Conservation (phyloP, 2,329 filamentous ascomycete species). For the Helminthosporium solani region DNA sequence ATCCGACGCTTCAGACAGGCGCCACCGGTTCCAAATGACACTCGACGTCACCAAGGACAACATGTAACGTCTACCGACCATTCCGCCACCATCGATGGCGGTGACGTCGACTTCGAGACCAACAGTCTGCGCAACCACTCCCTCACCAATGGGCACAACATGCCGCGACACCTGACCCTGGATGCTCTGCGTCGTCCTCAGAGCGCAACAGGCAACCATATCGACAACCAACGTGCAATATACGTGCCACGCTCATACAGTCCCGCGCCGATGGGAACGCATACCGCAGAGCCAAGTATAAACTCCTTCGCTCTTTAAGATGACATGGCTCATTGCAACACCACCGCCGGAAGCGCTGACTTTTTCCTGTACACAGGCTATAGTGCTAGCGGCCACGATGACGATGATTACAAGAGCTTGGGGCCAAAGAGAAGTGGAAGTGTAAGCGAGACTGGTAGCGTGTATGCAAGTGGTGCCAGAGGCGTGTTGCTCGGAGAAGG, state of each 20-base stretch:
- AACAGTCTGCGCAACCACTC: not conserved
- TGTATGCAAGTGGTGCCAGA: not conserved
- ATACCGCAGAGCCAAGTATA: constrained; percentile 11
- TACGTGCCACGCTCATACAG: not conserved
- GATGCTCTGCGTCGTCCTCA: constrained; percentile 4
- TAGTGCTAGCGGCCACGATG: not conserved
- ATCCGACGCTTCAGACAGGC: constrained; percentile 32
- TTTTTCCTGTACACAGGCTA: not conserved
- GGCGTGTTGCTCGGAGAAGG: not conserved
- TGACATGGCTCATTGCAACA: not conserved
- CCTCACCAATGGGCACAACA: not conserved
- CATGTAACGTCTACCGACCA: not conserved
- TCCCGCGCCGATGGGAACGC: not conserved
- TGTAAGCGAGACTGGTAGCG: not conserved
- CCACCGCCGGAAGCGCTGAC: not conserved
- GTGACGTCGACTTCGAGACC: constrained; percentile 8
- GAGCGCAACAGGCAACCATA: not conserved
- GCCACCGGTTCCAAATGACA: constrained; percentile 31
- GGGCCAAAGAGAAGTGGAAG: not conserved
- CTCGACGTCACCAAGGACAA: constrained; percentile 11
- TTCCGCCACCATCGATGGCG: constrained; percentile 4
- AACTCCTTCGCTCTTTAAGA: constrained; percentile 19
- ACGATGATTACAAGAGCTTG: not conserved
- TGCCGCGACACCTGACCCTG: not conserved
- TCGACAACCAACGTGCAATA: not conserved